Percentiles rank a stretch among this genome's conserved stretches.
phyloP scores from a whole-genome alignment of 352 stramenopile genomes.

The Globisporangium nagaii region DNA sequence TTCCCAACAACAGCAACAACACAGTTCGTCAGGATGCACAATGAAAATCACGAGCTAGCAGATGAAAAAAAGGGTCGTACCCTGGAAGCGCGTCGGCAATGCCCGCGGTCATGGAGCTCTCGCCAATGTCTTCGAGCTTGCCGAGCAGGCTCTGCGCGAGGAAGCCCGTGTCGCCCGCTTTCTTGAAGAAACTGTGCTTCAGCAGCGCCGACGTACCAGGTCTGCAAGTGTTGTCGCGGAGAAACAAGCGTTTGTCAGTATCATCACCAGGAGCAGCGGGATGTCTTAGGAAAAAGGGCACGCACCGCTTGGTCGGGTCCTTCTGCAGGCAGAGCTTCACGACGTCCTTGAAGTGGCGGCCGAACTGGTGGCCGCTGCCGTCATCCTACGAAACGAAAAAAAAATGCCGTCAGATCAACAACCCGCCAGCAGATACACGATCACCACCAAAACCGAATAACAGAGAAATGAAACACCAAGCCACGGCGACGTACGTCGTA shows the following conservation, averaged over 20 bases:
- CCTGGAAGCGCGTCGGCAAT: constrained; percentile 77
- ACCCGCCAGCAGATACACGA: background rate
- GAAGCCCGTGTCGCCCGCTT: constrained; percentile 66
- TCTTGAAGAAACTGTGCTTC: constrained; percentile 90
- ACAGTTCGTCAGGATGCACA: no score
- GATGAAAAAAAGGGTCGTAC: constrained; percentile 33
- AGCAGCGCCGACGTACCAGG: constrained; percentile 74
- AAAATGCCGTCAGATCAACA: background rate
- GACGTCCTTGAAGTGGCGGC: constrained; percentile 84
- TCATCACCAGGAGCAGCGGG: no score
- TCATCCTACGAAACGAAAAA: constrained; percentile 50
- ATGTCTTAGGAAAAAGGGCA: no score
- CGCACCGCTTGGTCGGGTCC: constrained; percentile 77
- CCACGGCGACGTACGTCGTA: constrained; percentile 67
- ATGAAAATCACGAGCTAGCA: no score
- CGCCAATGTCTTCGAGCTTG: constrained; percentile 86
- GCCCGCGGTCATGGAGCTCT: constrained; percentile 82
- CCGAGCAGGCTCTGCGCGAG: constrained; percentile 56
- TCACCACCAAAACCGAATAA: constrained; percentile 2
- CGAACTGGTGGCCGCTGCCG: constrained; percentile 77
- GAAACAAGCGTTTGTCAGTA: no score
- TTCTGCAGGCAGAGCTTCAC: constrained; percentile 88
- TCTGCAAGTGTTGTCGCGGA: constrained; percentile 22
- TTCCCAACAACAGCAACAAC: background rate
- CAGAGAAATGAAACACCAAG: background rate